phyloP scores from a whole-genome alignment of 108 stramenopile genomes.

The Nitzschia palea region DNA sequence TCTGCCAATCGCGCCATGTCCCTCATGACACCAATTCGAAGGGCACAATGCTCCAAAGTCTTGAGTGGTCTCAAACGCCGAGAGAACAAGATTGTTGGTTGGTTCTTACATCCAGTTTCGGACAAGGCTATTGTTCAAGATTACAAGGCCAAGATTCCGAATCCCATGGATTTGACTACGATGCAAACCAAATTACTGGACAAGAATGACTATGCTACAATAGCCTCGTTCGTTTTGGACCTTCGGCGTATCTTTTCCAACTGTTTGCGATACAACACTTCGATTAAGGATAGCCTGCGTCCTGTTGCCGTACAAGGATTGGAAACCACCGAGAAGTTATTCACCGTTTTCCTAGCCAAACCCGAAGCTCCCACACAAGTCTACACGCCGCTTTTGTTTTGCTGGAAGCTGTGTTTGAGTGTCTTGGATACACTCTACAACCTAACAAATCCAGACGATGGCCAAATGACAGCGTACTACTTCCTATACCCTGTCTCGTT shows the following conservation, averaged over 20 bases:
- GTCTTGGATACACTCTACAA: constrained; percentile 63
- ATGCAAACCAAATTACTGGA: constrained; percentile 69
- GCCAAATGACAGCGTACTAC: constrained; percentile 68
- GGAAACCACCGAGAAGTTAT: constrained; percentile 56
- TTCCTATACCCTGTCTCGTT: constrained; percentile 75
- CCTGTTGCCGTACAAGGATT: constrained; percentile 59
- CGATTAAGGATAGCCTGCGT: constrained; percentile 62
- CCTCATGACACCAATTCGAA: constrained; percentile 51
- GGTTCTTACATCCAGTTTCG: constrained; percentile 72
- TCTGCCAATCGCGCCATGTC: neutral
- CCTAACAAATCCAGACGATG: constrained; percentile 66
- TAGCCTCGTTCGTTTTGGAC: constrained; percentile 72
- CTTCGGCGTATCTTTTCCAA: constrained; percentile 76
- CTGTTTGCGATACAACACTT: constrained; percentile 81
- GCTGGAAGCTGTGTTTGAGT: constrained; percentile 76
- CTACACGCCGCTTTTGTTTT: constrained; percentile 72
- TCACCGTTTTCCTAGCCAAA: constrained; percentile 62
- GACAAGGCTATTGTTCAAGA: constrained; percentile 74
- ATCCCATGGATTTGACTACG: constrained; percentile 77
- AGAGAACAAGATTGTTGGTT: constrained; percentile 44
- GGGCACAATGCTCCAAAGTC: constrained; percentile 69
- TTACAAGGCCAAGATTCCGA: constrained; percentile 71
- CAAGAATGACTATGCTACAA: constrained; percentile 57
- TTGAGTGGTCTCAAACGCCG: constrained; percentile 65
- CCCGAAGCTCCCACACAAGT: constrained; percentile 43